A percentile compares a stretch with the other conserved stretches of the same genome.
phyloP scores from a whole-genome alignment of 768 basidiomycete genomes.

The Boletus huronensis region DNA sequence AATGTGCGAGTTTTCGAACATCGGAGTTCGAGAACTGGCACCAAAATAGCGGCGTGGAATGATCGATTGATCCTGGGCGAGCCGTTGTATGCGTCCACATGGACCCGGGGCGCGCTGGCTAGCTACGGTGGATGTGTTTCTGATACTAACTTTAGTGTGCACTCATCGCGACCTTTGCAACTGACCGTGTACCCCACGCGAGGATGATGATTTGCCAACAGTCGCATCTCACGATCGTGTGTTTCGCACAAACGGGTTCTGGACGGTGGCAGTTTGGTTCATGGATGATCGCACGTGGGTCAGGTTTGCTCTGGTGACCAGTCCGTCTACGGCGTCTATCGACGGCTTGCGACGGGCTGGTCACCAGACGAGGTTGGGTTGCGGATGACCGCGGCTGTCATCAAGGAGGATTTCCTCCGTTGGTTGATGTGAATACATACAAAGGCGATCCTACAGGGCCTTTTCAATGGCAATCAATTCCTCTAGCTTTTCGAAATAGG shows the following conservation, averaged over 20 bases:
- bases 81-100: neutral
- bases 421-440: constrained; percentile 1
- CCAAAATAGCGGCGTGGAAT: neutral
- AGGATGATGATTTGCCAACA: neutral
- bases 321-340: too few species aligned
- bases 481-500: constrained; percentile 40
- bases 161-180: neutral
- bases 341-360: too few species aligned
- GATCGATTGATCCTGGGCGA: neutral
- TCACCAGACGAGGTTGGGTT: too few species aligned
- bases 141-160: neutral
- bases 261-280: neutral
- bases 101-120: neutral
- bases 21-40: neutral
- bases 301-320: too few species aligned
- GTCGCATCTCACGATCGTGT: neutral
- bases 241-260: neutral
- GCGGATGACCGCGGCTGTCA: neutral
- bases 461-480: constrained; percentile 49
- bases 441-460: constrained; percentile 15
- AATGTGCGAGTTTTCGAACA: neutral
- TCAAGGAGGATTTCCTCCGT: neutral
- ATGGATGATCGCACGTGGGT: neutral
- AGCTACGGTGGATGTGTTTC: neutral
- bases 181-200: neutral